These are phyloP conservation scores for Colletotrichum tropicale DNA, from an alignment of 2,329 filamentous ascomycete genomes.

Conservation along the genomic window DNA sequence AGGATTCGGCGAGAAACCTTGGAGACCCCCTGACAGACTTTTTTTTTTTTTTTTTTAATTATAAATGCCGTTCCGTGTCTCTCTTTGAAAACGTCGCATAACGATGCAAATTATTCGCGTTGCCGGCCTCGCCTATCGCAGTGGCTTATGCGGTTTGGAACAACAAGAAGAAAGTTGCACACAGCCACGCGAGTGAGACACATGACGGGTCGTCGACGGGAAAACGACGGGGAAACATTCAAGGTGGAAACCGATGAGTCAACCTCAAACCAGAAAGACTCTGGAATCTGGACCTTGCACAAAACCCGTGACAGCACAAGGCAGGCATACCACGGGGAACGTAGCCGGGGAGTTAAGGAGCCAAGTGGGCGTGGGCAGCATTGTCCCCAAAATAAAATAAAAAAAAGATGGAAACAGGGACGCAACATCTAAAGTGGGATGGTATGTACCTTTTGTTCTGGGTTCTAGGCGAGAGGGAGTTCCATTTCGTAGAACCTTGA, in stretches of 20 bases:
- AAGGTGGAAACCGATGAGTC: conserved; percentile 4
- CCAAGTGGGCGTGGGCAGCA: neutral
- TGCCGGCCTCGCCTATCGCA: neutral
- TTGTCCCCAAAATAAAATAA: neutral
- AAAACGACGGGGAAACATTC: neutral
- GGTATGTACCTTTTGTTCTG: neutral
- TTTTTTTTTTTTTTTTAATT: neutral
- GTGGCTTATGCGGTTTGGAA: neutral
- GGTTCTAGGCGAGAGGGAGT: neutral
- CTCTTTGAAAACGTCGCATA: neutral
- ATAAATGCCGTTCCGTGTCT: neutral
- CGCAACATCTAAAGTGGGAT: neutral
- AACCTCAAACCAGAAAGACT: conserved; percentile 3
- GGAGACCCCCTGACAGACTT: neutral
- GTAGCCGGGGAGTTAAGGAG: neutral
- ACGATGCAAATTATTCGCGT: neutral
- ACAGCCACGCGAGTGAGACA: neutral
- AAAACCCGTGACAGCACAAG: neutral
- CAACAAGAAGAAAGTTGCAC: neutral
- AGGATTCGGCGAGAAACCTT: neutral
- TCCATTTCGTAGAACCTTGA: neutral
- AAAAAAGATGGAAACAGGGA: neutral
- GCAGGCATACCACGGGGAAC: neutral
- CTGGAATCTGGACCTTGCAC: neutral
- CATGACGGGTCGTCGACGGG: neutral